Evolutionary conservation across 2,329 filamentous ascomycete species (phyloP).

Genomic region (Beauveria varroae): DNA sequence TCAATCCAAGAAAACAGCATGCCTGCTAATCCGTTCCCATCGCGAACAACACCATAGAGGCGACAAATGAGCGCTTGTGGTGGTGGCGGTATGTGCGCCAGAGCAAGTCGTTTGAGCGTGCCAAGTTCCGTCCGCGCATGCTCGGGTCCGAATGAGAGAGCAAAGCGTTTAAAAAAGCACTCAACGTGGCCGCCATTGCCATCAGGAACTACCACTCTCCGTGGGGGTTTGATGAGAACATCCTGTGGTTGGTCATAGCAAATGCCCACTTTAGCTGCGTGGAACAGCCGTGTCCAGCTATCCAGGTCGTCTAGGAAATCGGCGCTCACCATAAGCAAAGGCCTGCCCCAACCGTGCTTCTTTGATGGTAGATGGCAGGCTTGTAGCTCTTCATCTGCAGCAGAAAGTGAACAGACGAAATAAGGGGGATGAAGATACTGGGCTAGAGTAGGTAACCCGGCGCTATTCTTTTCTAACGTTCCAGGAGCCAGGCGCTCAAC

Average conservation of each 20-base stretch:
- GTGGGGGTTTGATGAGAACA: not conserved
- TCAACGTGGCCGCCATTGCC: not conserved
- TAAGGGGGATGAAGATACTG: not conserved
- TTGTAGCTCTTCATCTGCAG: not conserved
- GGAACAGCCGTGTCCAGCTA: slow-evolving; percentile 1
- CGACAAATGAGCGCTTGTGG: slow-evolving; percentile 7
- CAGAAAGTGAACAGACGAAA: not conserved
- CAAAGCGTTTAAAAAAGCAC: slow-evolving; percentile 4
- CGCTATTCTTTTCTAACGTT: not conserved
- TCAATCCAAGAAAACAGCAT: not conserved
- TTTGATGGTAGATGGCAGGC: not conserved
- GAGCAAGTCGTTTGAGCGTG: slow-evolving; percentile 1
- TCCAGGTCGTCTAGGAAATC: not conserved
- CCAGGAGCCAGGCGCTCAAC: slow-evolving; percentile 1
- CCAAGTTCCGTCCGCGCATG: slow-evolving; percentile 8
- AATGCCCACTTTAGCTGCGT: slow-evolving; percentile 2
- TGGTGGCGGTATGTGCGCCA: slow-evolving; percentile 1
- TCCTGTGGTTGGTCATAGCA: slow-evolving; percentile 1
- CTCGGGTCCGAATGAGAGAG: not conserved
- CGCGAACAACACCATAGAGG: slow-evolving; percentile 10
- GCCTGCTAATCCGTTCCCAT: not conserved
- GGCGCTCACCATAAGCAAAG: not conserved
- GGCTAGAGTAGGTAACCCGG: not conserved
- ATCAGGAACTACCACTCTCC: not conserved
- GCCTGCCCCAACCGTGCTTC: not conserved